Evolutionary conservation across 345 rosid genomes (phyloP).

Genomic region (Linum tenue): DNA sequence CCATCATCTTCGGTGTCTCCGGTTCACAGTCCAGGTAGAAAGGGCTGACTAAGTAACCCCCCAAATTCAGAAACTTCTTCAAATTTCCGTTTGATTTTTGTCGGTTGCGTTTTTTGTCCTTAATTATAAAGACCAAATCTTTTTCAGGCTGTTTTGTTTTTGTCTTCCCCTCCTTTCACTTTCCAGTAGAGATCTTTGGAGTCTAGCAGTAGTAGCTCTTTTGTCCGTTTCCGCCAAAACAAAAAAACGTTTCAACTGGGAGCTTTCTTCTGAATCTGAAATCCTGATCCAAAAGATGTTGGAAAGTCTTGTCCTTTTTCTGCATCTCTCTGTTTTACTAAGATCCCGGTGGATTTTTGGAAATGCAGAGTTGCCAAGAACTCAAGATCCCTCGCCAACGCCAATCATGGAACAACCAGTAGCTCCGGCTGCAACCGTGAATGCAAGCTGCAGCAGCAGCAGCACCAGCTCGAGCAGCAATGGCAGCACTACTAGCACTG

Average conservation of each 20-base stretch:
- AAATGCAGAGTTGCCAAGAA: slow-evolving; percentile 42
- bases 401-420: slow-evolving; percentile 39
- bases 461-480: slow-evolving; percentile 43
- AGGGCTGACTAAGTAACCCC: background rate
- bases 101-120: slow-evolving; percentile 21
- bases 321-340: too few species aligned
- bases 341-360: background rate
- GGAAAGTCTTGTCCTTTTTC: too few species aligned
- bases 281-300: slow-evolving; percentile 9
- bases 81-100: slow-evolving; percentile 16
- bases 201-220: slow-evolving; percentile 23
- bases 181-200: background rate
- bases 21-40: slow-evolving; percentile 41
- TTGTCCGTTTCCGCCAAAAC: slow-evolving; percentile 33
- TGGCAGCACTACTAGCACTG: slow-evolving; percentile 40
- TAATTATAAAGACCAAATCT: slow-evolving; percentile 14
- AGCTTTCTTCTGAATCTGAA: slow-evolving; percentile 14
- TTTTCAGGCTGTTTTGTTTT: background rate
- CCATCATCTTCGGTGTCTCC: slow-evolving; percentile 41
- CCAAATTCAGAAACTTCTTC: slow-evolving; percentile 13
- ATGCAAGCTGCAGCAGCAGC: slow-evolving; percentile 33
- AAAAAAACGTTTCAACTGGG: background rate
- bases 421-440: slow-evolving; percentile 20
- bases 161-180: too few species aligned
- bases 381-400: slow-evolving; percentile 17